These are phyloP conservation scores for Boeremia exigua DNA, from an alignment of 2,329 filamentous ascomycete species.

Conservation along the genomic window DNA sequence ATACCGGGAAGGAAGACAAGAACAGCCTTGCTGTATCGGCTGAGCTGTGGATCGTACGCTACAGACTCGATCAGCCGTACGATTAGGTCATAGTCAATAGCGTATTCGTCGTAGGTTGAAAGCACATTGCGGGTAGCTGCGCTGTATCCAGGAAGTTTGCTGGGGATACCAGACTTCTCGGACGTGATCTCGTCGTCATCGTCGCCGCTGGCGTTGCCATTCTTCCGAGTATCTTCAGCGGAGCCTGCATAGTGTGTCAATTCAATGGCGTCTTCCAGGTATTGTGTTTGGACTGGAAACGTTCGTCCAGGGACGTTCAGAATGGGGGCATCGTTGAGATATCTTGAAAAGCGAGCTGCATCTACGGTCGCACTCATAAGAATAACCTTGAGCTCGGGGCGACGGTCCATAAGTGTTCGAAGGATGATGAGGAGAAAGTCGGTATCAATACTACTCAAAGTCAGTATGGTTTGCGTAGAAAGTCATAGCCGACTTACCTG, in stretches of 20 bases:
- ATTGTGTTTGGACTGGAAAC: constrained; percentile 87
- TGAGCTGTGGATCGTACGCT: constrained; percentile 70
- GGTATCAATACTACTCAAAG: constrained; percentile 74
- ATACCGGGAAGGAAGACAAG: constrained; percentile 95
- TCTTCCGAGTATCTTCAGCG: constrained; percentile 57
- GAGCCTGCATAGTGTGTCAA: constrained; percentile 71
- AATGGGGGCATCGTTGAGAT: constrained; percentile 83
- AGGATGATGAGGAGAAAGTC: constrained; percentile 95
- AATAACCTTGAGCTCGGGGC: constrained; percentile 87
- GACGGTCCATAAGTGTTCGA: constrained; percentile 76
- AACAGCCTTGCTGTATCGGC: constrained; percentile 83
- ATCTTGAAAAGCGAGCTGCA: constrained; percentile 86
- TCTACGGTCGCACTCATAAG: constrained; percentile 98
- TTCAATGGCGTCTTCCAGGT: constrained; percentile 91
- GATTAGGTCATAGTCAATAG: constrained; percentile 87
- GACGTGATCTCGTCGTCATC: constrained; percentile 54
- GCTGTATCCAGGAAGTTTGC: constrained; percentile 75
- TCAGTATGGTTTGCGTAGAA: constrained; percentile 18
- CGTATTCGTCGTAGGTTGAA: constrained; percentile 83
- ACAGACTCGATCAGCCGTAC: constrained; percentile 79
- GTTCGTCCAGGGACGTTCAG: constrained; percentile 91
- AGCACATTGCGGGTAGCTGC: constrained; percentile 76
- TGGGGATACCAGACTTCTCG: constrained; percentile 64
- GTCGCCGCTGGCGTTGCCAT: constrained; percentile 55
- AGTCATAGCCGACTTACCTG: constrained; percentile 45